Evolutionary conservation across 768 basidiomycete genomes (phyloP).

Genomic region (Tricholoma flavovirens): DNA sequence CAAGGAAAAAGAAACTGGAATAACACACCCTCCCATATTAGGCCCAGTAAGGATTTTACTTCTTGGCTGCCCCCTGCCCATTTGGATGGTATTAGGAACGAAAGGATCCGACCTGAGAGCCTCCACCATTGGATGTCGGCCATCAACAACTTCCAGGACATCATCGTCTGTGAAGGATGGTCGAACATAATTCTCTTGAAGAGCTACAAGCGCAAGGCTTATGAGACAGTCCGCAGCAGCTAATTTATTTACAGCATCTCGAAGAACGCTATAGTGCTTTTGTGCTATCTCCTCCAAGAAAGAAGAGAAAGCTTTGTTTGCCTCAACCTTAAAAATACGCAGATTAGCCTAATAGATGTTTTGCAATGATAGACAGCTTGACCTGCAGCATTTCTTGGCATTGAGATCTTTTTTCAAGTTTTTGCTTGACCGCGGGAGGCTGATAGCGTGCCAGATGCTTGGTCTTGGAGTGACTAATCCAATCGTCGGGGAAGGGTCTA

Average conservation of each 20-base stretch:
- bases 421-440: constrained; percentile 55
- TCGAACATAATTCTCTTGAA: constrained; percentile 69
- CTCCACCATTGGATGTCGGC: constrained; percentile 93
- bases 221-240: constrained; percentile 83
- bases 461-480: constrained; percentile 69
- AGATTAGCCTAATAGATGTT: background rate
- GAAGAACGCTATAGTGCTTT: constrained; percentile 64
- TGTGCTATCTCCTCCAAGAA: constrained; percentile 68
- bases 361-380: background rate
- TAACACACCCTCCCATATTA: constrained; percentile 68
- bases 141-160: constrained; percentile 68
- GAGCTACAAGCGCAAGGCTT: constrained; percentile 76
- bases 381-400: constrained; percentile 65
- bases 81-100: constrained; percentile 72
- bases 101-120: constrained; percentile 71
- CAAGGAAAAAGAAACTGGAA: background rate
- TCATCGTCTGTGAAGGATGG: constrained; percentile 70
- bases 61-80: constrained; percentile 49
- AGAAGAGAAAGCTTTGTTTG: constrained; percentile 55
- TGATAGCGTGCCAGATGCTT: constrained; percentile 69
- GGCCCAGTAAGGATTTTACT: constrained; percentile 79
- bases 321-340: constrained; percentile 38
- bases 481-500: constrained; percentile 45
- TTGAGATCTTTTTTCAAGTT: constrained; percentile 68
- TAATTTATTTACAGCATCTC: constrained; percentile 74